phyloP scores from a whole-genome alignment of 169 alveolate genomes.

The Eimeria acervulina region DNA sequence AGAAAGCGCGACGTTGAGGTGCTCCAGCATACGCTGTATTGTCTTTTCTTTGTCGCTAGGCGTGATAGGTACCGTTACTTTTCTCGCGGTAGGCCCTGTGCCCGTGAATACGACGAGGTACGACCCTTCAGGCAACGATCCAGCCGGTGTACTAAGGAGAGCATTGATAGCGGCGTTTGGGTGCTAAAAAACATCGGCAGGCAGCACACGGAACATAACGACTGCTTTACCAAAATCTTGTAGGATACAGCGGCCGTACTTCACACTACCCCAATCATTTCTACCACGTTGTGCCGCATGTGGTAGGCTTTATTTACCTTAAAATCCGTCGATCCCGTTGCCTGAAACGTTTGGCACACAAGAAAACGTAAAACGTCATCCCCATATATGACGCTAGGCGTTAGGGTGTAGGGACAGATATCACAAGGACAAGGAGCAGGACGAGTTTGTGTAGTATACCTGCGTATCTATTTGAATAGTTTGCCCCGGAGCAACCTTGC shows the following conservation, averaged over 20 bases:
- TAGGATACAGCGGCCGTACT: too few relatives aligned
- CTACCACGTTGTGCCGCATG: neutral
- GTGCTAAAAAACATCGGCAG: conserved; percentile 26
- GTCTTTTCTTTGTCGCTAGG: conserved; percentile 24
- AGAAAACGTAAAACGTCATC: neutral
- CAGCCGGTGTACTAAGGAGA: conserved; percentile 29
- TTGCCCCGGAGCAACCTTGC: conserved; percentile 73
- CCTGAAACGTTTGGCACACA: conserved; percentile 15
- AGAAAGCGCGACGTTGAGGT: conserved; percentile 39
- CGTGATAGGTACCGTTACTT: conserved; percentile 51
- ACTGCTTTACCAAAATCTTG: too few relatives aligned
- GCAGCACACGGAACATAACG: too few relatives aligned
- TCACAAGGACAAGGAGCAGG: neutral
- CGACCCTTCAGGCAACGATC: conserved; percentile 2
- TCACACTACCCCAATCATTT: too few relatives aligned
- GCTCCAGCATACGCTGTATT: neutral
- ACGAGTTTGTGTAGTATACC: neutral
- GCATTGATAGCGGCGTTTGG: conserved; percentile 41
- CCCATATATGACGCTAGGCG: neutral
- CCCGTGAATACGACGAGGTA: conserved; percentile 59
- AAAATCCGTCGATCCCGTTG: neutral
- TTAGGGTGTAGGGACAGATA: neutral
- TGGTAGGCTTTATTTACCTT: neutral
- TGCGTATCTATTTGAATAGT: conserved; percentile 54
- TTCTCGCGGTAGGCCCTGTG: conserved; percentile 10